A percentile compares a stretch with the other conserved stretches of the same genome.
Evolutionary conservation across 805 yeast genomes (phyloP).

Genomic region (Isabelozyma heimii): DNA sequence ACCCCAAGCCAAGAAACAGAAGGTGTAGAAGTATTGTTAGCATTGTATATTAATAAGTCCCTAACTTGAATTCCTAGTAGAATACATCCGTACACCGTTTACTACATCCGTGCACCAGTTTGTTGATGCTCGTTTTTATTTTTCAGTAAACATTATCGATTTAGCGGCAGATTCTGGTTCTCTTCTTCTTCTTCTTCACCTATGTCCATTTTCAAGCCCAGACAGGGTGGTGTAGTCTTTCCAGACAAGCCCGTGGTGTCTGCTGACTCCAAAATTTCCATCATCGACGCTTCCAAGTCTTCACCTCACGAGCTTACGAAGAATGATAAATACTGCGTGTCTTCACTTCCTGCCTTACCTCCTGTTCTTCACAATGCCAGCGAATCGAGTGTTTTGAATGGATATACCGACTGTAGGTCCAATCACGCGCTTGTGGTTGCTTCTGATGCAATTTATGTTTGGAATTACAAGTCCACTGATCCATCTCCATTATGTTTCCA

Average conservation of each 20-base stretch:
- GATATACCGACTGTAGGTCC: constrained; percentile 46
- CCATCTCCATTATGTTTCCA: constrained; percentile 55
- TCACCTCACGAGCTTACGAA: constrained; percentile 49
- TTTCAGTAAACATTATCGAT: not conserved
- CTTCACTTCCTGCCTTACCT: constrained; percentile 57
- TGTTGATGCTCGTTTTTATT: not conserved
- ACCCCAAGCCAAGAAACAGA: constrained; percentile 31
- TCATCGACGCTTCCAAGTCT: not conserved
- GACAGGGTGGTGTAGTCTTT: constrained; percentile 3
- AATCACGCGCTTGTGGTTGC: constrained; percentile 50
- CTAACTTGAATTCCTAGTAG: not conserved
- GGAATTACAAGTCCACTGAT: constrained; percentile 67
- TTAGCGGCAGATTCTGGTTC: not conserved
- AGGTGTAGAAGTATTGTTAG: constrained; percentile 9
- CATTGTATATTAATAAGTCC: not conserved
- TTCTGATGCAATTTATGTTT: constrained; percentile 55
- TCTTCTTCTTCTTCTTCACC: not conserved
- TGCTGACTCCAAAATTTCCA: not conserved
- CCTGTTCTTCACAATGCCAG: constrained; percentile 20
- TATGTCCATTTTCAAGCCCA: constrained; percentile 12
- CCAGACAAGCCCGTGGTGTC: not conserved
- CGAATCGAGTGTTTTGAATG: constrained; percentile 23
- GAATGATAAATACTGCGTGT: constrained; percentile 56
- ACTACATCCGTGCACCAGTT: not conserved
- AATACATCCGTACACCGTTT: not conserved